A percentile compares a stretch with the other conserved stretches of the same genome.
Conservation (phyloP, 768 basidiomycete genomes). For the Lyophyllum atratum region DNA sequence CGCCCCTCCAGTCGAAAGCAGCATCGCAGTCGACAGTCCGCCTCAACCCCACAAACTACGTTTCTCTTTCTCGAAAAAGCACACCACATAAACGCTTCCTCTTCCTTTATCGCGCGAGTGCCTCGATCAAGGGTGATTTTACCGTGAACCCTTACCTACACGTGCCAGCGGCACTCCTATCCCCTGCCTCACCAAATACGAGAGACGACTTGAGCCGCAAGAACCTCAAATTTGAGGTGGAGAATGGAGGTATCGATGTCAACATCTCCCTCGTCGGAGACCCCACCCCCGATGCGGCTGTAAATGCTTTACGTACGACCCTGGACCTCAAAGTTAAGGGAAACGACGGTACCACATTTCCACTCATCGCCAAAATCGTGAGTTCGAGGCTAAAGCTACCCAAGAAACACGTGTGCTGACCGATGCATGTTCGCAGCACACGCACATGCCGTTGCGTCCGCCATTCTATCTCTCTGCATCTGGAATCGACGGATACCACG, state of each 20-base stretch:
- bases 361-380: slow-evolving; percentile 40
- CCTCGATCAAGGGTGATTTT: slow-evolving; percentile 36
- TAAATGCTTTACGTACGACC: slow-evolving; percentile 24
- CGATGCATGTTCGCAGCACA: slow-evolving; percentile 28
- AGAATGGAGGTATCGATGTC: slow-evolving; percentile 42
- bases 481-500: slow-evolving; percentile 30
- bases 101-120: slow-evolving; percentile 19
- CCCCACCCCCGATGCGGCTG: background rate
- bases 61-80: slow-evolving; percentile 32
- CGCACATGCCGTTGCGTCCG: slow-evolving; percentile 33
- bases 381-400: slow-evolving; percentile 15
- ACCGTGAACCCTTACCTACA: slow-evolving; percentile 42
- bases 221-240: slow-evolving; percentile 41
- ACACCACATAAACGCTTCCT: slow-evolving; percentile 18
- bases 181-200: slow-evolving; percentile 20
- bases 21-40: background rate
- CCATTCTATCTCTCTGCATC: slow-evolving; percentile 34
- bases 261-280: slow-evolving; percentile 39
- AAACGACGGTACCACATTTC: slow-evolving; percentile 25
- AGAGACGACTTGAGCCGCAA: slow-evolving; percentile 30
- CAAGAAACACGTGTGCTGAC: background rate
- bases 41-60: slow-evolving; percentile 31
- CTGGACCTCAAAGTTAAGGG: slow-evolving; percentile 33
- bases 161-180: slow-evolving; percentile 38
- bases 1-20: background rate